A percentile compares a stretch with the other conserved stretches of the same genome.
phyloP scores from a whole-genome alignment of 2,329 filamentous ascomycete genomes.

The Epichloe sp. region DNA sequence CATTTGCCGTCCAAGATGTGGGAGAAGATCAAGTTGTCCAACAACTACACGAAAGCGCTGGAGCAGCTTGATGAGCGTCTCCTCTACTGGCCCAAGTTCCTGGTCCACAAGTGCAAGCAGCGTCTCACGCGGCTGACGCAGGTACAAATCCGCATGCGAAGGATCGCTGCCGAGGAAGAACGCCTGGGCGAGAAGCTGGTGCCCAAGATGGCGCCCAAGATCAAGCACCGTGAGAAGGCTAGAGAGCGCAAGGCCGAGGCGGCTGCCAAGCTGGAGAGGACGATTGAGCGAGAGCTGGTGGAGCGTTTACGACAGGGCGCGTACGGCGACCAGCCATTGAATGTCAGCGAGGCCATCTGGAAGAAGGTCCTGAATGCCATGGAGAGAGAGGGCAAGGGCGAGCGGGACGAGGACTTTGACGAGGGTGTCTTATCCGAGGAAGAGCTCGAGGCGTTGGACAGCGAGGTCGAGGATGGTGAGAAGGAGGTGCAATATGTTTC shows the following conservation, averaged over 20 bases:
- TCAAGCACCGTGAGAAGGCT: conserved; percentile 61
- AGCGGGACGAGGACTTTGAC: conserved; percentile 76
- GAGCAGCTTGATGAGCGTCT: conserved; percentile 75
- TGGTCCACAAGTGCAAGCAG: conserved; percentile 93
- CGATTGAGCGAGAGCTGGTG: conserved; percentile 89
- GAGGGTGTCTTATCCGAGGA: conserved; percentile 73
- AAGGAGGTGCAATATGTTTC: conserved; percentile 85
- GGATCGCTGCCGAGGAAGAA: conserved; percentile 79
- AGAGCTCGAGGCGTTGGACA: conserved; percentile 57
- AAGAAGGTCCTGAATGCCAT: conserved; percentile 88
- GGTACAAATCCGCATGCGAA: conserved; percentile 69
- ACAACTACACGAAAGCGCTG: conserved; percentile 83
- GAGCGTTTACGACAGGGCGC: conserved; percentile 82
- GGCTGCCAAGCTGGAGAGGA: conserved; percentile 86
- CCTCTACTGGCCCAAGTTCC: conserved; percentile 90
- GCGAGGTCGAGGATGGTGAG: conserved; percentile 57
- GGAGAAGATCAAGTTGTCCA: conserved; percentile 81
- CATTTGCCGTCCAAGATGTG: conserved; percentile 86
- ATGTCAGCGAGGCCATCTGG: conserved; percentile 92
- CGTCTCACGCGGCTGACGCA: conserved; percentile 83
- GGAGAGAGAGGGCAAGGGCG: conserved; percentile 74
- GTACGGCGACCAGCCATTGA: conserved; percentile 88
- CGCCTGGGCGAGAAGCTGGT: conserved; percentile 79
- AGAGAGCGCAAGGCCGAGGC: conserved; percentile 66
- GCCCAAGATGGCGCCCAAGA: conserved; percentile 81